phyloP scores from a whole-genome alignment of 345 rosid genomes.

The Citrus trifoliata region DNA sequence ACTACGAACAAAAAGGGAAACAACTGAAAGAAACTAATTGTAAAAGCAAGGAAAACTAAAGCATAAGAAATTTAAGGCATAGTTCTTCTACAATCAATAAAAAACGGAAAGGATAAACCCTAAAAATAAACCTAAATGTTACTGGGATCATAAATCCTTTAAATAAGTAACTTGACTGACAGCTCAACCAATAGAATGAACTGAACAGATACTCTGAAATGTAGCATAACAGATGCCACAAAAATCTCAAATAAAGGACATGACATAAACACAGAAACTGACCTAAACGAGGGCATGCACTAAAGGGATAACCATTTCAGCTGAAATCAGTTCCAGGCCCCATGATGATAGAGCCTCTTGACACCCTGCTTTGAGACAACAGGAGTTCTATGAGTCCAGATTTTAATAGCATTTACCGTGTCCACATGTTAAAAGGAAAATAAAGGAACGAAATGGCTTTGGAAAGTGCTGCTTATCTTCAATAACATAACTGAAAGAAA shows the following conservation, averaged over 20 bases:
- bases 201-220: slow-evolving; percentile 37
- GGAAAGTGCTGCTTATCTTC: slow-evolving; percentile 48
- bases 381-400: slow-evolving; percentile 64
- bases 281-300: slow-evolving; percentile 77
- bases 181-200: slow-evolving; percentile 34
- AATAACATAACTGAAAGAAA: slow-evolving; percentile 34
- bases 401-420: slow-evolving; percentile 38
- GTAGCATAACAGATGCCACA: slow-evolving; percentile 56
- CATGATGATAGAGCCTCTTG: slow-evolving; percentile 91
- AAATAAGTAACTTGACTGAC: slow-evolving; percentile 30
- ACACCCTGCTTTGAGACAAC: slow-evolving; percentile 94
- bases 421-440: slow-evolving; percentile 53
- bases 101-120: neutral
- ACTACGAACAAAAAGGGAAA: neutral
- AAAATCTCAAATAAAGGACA: slow-evolving; percentile 54
- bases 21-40: neutral
- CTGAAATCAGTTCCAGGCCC: slow-evolving; percentile 98
- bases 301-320: slow-evolving; percentile 81
- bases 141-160: slow-evolving; percentile 19
- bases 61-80: slow-evolving; percentile 1
- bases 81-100: neutral
- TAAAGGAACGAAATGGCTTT: slow-evolving; percentile 39
- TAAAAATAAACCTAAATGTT: slow-evolving; percentile 9
- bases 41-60: neutral
- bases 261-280: slow-evolving; percentile 73